phyloP scores from a whole-genome alignment of 75 land plant species.

The Adiantum capillusveneris region DNA sequence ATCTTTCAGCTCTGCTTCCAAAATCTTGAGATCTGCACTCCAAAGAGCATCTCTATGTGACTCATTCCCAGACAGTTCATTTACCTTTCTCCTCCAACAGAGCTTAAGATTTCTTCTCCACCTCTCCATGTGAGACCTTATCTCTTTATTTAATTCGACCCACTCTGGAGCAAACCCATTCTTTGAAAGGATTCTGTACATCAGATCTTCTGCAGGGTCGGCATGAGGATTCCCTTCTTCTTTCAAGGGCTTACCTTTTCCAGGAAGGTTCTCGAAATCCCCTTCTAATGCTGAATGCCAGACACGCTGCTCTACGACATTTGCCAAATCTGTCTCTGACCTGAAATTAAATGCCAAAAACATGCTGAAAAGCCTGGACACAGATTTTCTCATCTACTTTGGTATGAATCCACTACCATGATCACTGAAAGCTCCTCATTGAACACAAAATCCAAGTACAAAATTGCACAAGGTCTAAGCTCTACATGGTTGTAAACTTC shows the following conservation, averaged over 20 bases:
- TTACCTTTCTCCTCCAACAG: slow-evolving; percentile 31
- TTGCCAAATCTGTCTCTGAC: slow-evolving; percentile 66
- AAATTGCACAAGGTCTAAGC: too few species aligned
- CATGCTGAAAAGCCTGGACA: too few species aligned
- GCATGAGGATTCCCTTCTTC: slow-evolving; percentile 58
- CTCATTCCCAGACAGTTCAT: background rate
- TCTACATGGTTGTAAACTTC: too few species aligned
- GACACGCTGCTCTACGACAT: slow-evolving; percentile 72
- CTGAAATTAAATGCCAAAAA: slow-evolving; percentile 24
- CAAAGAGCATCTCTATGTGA: slow-evolving; percentile 25
- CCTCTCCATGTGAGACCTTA: slow-evolving; percentile 30
- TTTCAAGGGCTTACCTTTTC: slow-evolving; percentile 74
- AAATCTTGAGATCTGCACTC: slow-evolving; percentile 27
- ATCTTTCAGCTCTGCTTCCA: slow-evolving; percentile 41
- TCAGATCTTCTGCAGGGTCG: slow-evolving; percentile 78
- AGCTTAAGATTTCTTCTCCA: slow-evolving; percentile 57
- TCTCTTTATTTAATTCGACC: slow-evolving; percentile 90
- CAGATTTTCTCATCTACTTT: too few species aligned
- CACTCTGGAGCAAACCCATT: slow-evolving; percentile 87
- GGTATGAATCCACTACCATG: too few species aligned
- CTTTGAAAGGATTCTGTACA: slow-evolving; percentile 58
- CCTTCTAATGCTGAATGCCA: slow-evolving; percentile 75
- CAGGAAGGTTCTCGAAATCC: slow-evolving; percentile 73
- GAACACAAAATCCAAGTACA: too few species aligned
- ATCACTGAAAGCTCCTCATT: too few species aligned